Percentiles rank a stretch among this genome's conserved stretches.
Conservation (phyloP, 257 asterid species). For the Eustoma russellianum region DNA sequence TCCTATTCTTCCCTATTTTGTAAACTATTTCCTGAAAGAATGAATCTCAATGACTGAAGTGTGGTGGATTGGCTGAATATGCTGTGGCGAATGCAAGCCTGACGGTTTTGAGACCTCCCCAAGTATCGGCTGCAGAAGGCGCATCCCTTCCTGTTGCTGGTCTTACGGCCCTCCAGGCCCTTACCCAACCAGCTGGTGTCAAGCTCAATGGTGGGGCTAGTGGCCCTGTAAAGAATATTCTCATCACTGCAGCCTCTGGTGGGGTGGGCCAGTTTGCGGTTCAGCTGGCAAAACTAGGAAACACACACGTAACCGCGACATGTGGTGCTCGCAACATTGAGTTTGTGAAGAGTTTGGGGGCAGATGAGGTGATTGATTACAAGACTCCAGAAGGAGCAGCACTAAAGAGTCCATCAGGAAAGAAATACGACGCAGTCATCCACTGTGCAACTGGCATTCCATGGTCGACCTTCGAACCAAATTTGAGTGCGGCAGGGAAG, state of each 20-base stretch:
- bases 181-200: slow-evolving; percentile 32
- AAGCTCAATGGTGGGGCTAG: slow-evolving; percentile 24
- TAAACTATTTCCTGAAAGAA: no score
- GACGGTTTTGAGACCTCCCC: slow-evolving; percentile 37
- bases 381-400: slow-evolving; percentile 50
- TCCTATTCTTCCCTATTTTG: no score
- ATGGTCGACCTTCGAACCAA: slow-evolving; percentile 54
- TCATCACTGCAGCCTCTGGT: slow-evolving; percentile 64
- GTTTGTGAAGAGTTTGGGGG: slow-evolving; percentile 53
- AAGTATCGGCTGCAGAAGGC: slow-evolving; percentile 50
- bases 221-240: slow-evolving; percentile 41
- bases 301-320: slow-evolving; percentile 62
- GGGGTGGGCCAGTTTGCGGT: slow-evolving; percentile 74
- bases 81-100: slow-evolving; percentile 42
- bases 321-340: slow-evolving; percentile 72
- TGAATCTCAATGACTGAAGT: slow-evolving; percentile 22
- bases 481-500: slow-evolving; percentile 31
- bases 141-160: slow-evolving; percentile 57
- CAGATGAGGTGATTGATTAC: slow-evolving; percentile 76
- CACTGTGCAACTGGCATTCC: slow-evolving; percentile 38
- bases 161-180: slow-evolving; percentile 43
- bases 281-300: slow-evolving; percentile 68
- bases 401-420: slow-evolving; percentile 54
- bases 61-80: slow-evolving; percentile 66
- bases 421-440: slow-evolving; percentile 53